Percentiles rank a stretch among this genome's conserved stretches.
Conservation (phyloP, 2,329 filamentous ascomycete species). For the Ophiocordyceps polyrhachis-furcata region DNA sequence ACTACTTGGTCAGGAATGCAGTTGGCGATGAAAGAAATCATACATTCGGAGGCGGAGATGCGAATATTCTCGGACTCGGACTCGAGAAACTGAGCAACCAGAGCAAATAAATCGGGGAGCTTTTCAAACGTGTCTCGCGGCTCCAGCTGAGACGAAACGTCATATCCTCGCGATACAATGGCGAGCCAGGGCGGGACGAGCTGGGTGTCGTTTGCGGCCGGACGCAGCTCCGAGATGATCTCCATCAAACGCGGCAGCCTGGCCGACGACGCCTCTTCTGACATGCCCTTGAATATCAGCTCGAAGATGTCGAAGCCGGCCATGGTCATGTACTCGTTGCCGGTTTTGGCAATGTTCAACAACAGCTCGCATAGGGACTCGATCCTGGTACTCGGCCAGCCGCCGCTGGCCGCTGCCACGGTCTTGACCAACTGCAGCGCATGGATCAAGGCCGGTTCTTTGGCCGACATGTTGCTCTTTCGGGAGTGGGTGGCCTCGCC, state of each 20-base stretch:
- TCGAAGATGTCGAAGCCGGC: conserved; percentile 94
- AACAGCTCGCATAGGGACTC: conserved; percentile 80
- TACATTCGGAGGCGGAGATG: conserved; percentile 81
- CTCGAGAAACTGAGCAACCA: conserved; percentile 65
- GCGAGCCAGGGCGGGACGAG: conserved; percentile 93
- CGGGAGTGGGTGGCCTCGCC: conserved; percentile 39
- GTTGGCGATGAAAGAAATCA: conserved; percentile 83
- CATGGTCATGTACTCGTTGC: conserved; percentile 92
- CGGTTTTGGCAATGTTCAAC: conserved; percentile 72
- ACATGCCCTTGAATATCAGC: conserved; percentile 85
- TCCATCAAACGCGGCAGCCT: conserved; percentile 82
- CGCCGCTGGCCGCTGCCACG: conserved; percentile 67
- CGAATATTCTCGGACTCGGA: conserved; percentile 86
- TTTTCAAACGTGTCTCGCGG: conserved; percentile 85
- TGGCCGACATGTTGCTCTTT: conserved; percentile 44
- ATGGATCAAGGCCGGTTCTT: conserved; percentile 78
- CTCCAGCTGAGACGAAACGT: conserved; percentile 75
- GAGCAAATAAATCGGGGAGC: conserved; percentile 64
- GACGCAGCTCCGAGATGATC: conserved; percentile 79
- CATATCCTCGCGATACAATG: conserved; percentile 83
- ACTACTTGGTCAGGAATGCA: conserved; percentile 72
- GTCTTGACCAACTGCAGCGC: conserved; percentile 84
- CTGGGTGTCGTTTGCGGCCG: conserved; percentile 83
- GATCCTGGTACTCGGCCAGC: conserved; percentile 94
- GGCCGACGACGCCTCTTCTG: conserved; percentile 66